These are phyloP conservation scores for Infundibulicybe gibba DNA, from an alignment of 768 basidiomycete species.

Conservation along the genomic window DNA sequence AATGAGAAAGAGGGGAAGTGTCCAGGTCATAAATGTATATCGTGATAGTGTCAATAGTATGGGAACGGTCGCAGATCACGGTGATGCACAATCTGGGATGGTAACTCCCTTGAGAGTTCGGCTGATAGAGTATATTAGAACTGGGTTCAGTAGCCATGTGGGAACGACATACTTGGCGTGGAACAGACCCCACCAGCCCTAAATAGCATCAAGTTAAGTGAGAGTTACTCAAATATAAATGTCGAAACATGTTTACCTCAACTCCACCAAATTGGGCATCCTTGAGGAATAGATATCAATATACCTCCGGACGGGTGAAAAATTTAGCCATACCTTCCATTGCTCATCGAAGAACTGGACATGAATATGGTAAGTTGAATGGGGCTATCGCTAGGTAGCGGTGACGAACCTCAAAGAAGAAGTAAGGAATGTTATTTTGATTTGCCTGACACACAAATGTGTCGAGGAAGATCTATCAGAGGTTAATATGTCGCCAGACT, in stretches of 20 bases:
- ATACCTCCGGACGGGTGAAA: neutral
- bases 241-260: conserved; percentile 27
- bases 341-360: conserved; percentile 70
- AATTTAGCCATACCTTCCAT: conserved; percentile 58
- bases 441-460: conserved; percentile 91
- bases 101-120: conserved; percentile 67
- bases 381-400: conserved; percentile 1
- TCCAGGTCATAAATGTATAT: too few species aligned
- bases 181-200: conserved; percentile 49
- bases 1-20: too few species aligned
- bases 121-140: conserved; percentile 18
- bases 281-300: conserved; percentile 22
- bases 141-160: neutral
- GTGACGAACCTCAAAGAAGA: conserved; percentile 71
- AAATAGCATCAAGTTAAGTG: neutral
- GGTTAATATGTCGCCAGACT: conserved; percentile 2
- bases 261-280: conserved; percentile 73
- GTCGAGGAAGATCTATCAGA: conserved; percentile 69
- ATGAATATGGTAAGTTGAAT: neutral
- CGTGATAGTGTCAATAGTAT: too few species aligned
- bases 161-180: conserved; percentile 33
- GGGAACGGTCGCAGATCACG: conserved; percentile 13
- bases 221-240: neutral
- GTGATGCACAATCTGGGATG: conserved; percentile 52
- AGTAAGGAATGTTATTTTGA: conserved; percentile 71